phyloP scores from a whole-genome alignment of 1,284 basidiomycete species.

The Phaffia rhodozyma region DNA sequence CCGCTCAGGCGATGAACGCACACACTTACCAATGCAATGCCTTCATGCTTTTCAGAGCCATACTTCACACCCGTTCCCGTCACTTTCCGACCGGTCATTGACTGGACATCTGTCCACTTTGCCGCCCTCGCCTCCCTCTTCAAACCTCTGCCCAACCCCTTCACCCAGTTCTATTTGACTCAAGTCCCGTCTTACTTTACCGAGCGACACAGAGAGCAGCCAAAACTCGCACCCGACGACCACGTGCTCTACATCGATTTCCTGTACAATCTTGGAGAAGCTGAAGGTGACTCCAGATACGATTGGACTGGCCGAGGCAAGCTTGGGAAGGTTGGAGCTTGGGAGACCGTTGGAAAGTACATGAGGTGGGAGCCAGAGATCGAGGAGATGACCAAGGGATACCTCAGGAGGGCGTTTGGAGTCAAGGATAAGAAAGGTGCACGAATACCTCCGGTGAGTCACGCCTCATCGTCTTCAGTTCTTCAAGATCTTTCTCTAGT shows the following conservation, averaged over 20 bases:
- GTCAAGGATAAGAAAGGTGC: slow-evolving; percentile 13
- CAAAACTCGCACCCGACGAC: slow-evolving; percentile 16
- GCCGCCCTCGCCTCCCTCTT: slow-evolving; percentile 9
- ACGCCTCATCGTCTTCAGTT: background rate
- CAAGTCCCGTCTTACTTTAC: slow-evolving; percentile 8
- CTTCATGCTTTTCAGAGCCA: background rate
- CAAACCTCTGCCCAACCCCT: slow-evolving; percentile 15
- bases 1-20: background rate
- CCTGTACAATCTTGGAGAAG: slow-evolving; percentile 18
- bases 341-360: slow-evolving; percentile 17
- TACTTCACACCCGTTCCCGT: slow-evolving; percentile 8
- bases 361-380: slow-evolving; percentile 15
- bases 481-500: background rate
- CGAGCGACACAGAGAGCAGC: background rate
- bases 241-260: slow-evolving; percentile 20
- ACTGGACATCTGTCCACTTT: slow-evolving; percentile 7
- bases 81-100: slow-evolving; percentile 10
- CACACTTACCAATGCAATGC: background rate
- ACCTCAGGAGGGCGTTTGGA: slow-evolving; percentile 18
- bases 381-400: slow-evolving; percentile 18
- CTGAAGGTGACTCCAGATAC: slow-evolving; percentile 10
- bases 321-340: slow-evolving; percentile 13
- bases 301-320: slow-evolving; percentile 17
- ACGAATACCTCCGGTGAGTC: slow-evolving; percentile 11
- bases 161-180: slow-evolving; percentile 9